These are phyloP conservation scores for Hymenoscyphus linearis DNA, from an alignment of 2,329 filamentous ascomycete species.

Conservation along the genomic window DNA sequence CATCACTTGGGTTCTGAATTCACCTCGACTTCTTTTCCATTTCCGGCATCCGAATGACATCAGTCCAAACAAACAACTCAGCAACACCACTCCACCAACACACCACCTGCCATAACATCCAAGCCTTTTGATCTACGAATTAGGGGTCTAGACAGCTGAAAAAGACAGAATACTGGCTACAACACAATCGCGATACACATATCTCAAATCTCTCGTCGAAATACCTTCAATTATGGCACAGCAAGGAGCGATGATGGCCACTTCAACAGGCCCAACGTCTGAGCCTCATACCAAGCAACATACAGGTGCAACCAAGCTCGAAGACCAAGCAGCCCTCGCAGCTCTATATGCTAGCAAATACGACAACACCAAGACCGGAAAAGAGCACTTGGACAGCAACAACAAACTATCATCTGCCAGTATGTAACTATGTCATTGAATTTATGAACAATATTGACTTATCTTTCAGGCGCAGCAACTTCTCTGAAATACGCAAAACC, in stretches of 20 bases:
- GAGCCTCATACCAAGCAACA: slow-evolving; percentile 16
- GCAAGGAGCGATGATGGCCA: slow-evolving; percentile 9
- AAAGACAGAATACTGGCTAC: not conserved
- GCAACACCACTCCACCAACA: not conserved
- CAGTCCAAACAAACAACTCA: not conserved
- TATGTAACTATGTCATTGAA: too few relatives aligned
- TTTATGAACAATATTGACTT: not conserved
- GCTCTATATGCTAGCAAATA: slow-evolving; percentile 50
- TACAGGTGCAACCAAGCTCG: slow-evolving; percentile 28
- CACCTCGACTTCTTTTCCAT: not conserved
- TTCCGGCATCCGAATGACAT: not conserved
- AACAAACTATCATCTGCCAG: slow-evolving; percentile 7
- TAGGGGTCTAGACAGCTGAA: not conserved
- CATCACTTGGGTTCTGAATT: not conserved
- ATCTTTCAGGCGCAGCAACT: slow-evolving; percentile 46
- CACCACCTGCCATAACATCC: not conserved
- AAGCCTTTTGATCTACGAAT: not conserved
- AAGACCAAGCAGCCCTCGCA: slow-evolving; percentile 51
- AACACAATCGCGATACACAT: not conserved
- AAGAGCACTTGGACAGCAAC: not conserved
- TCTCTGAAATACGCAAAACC: slow-evolving; percentile 68
- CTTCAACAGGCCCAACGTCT: slow-evolving; percentile 16
- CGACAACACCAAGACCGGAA: slow-evolving; percentile 6
- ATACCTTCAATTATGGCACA: slow-evolving; percentile 2
- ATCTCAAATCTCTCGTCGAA: not conserved